phyloP scores from a whole-genome alignment of 2,329 filamentous ascomycete species.

The Apiospora aurea region DNA sequence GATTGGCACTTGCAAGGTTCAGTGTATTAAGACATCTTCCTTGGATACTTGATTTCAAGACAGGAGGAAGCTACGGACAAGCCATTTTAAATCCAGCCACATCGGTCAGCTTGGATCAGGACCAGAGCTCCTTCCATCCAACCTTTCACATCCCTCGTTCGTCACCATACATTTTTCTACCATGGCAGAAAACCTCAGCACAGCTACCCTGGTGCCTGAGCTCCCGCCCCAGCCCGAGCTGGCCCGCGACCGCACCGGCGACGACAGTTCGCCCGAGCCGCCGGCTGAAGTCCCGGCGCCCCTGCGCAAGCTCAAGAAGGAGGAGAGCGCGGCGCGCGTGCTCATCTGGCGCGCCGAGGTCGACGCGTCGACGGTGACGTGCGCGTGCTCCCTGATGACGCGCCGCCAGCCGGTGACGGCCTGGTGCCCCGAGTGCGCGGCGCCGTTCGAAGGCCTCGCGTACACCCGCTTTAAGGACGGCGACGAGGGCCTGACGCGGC shows the following conservation, averaged over 20 bases:
- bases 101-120: too few species aligned
- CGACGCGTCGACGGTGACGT: background rate
- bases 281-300: background rate
- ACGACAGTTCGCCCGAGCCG: background rate
- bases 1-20: too few species aligned
- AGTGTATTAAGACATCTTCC: background rate
- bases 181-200: background rate
- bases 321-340: background rate
- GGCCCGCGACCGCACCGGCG: background rate
- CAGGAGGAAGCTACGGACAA: too few species aligned
- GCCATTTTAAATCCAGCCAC: too few species aligned
- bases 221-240: background rate
- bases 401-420: background rate
- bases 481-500: background rate
- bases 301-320: background rate
- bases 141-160: too few species aligned
- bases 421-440: background rate
- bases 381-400: background rate
- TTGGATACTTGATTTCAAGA: too few species aligned
- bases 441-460: background rate
- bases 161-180: background rate
- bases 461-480: background rate
- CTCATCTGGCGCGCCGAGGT: conserved; percentile 19
- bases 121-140: too few species aligned
- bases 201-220: background rate